Percentiles rank a stretch among this genome's conserved stretches.
Evolutionary conservation across 345 rosid genomes (phyloP).

Genomic region (Populus tremula): DNA sequence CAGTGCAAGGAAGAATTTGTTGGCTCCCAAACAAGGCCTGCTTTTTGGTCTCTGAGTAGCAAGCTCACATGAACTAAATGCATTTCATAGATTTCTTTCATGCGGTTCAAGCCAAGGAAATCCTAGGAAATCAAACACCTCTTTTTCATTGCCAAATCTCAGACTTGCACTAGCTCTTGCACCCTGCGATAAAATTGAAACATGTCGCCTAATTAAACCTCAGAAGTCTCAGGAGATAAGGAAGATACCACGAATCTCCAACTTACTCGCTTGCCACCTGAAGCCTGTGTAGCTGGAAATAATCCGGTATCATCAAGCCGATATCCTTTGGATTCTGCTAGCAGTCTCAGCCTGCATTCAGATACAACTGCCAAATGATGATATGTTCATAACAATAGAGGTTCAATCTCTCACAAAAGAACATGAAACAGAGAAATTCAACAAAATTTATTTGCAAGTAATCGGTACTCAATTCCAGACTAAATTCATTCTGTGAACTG

Average conservation of each 20-base stretch:
- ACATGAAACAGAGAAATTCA: not conserved
- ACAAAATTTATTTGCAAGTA: not conserved
- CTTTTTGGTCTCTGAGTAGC: not conserved
- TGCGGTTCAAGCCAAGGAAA: constrained; percentile 81
- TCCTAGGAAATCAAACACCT: constrained; percentile 82
- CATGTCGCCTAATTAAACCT: not conserved
- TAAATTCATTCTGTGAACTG: not conserved
- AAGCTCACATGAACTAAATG: not conserved
- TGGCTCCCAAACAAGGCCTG: not conserved
- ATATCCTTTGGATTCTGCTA: constrained; percentile 86
- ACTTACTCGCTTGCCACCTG: constrained; percentile 68
- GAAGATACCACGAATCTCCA: not conserved
- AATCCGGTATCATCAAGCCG: constrained; percentile 88
- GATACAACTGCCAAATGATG: not conserved
- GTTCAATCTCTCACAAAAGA: not conserved
- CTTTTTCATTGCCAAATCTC: constrained; percentile 57
- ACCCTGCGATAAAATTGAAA: constrained; percentile 47
- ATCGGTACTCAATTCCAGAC: not conserved
- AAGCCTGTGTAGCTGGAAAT: constrained; percentile 77
- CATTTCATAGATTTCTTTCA: constrained; percentile 66
- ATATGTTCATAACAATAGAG: not conserved
- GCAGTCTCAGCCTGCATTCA: constrained; percentile 71
- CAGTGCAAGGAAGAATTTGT: not conserved
- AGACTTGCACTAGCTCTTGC: constrained; percentile 57
- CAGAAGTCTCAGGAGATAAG: not conserved